Evolutionary conservation across 441 rosid genomes (phyloP), one percentile per base, ranked within the genome.

Genomic region (Melastoma candidum): DNA sequence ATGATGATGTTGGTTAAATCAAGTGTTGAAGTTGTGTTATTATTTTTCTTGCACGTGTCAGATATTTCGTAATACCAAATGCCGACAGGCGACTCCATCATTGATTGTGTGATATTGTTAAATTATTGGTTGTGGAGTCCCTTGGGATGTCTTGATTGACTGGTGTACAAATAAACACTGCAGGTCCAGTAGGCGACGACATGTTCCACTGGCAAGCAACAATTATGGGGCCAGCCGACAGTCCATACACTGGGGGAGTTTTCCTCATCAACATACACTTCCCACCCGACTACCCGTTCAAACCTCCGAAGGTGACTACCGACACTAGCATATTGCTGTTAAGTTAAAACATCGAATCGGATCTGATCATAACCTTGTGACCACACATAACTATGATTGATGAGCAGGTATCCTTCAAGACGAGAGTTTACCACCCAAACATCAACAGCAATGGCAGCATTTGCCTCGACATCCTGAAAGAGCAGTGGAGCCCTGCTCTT

Each of bases 141-240:
- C 41, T 36, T 36, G 41, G 1, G 41, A 36, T 36, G 41, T 4
- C 41, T 36, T 36, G 41, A 36, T 9, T 36, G 41, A 36, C 8
- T 36, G 7, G 8, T 36, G 6, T 36, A 4, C 8, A 1, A 36
- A 36, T 4, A 36, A 36, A 36, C 7, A 36, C 41, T 36, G 41
- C 41, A 90, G 98, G 96, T 55, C 95, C 96, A 60, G 81, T 85
- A 58, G 88, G 80, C 44, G 93, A 90, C 68, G 98, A 90, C 63
- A 81, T 87, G 84, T 90, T 81, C 61, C 95, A 89, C 51, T 86
- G 96, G 96, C 90, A 81, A 82, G 94, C 94, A 63, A 82, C 94
- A 26, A 85, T 85, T 3, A 85, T 82, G 97, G 96, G 95, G 46
- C 95, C 97, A 50, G 13, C 86, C 22, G 96, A 90, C 54, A 90